These are phyloP conservation scores for Didymellaceae sp. DNA, from an alignment of 2,329 filamentous ascomycete genomes.

Conservation along the genomic window DNA sequence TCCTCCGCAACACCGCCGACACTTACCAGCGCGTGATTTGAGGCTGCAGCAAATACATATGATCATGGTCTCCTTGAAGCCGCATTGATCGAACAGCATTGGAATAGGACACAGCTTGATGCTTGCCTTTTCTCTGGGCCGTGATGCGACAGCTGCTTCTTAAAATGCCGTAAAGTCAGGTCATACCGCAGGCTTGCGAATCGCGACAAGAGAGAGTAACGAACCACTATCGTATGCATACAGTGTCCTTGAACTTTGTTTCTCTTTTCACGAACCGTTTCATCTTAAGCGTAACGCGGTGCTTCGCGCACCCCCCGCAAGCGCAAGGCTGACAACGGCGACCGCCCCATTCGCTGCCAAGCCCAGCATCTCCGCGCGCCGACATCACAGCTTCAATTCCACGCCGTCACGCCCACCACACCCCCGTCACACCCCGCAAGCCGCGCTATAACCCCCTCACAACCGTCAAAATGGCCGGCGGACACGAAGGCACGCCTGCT, in stretches of 20 bases:
- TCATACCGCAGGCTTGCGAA: too few relatives aligned
- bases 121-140: too few relatives aligned
- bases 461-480: constrained; percentile 38
- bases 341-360: constrained; percentile 22
- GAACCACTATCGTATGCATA: too few relatives aligned
- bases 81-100: too few relatives aligned
- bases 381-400: constrained; percentile 28
- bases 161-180: too few relatives aligned
- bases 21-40: background rate
- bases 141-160: too few relatives aligned
- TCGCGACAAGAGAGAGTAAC: too few relatives aligned
- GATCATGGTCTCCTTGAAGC: background rate
- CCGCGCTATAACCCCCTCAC: constrained; percentile 17
- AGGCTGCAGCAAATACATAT: too few relatives aligned
- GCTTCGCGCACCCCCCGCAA: background rate
- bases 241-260: too few relatives aligned
- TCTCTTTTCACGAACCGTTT: too few relatives aligned
- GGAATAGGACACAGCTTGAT: too few relatives aligned
- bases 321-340: constrained; percentile 10
- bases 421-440: constrained; percentile 24
- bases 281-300: too few relatives aligned
- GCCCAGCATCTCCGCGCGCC: constrained; percentile 22
- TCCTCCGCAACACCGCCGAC: constrained; percentile 4
- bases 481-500: constrained; percentile 28
- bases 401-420: constrained; percentile 14